Percentiles rank a stretch among this genome's conserved stretches.
These are phyloP conservation scores for Epichloe festucae DNA, from an alignment of 2,329 filamentous ascomycete genomes.

Conservation along the genomic window DNA sequence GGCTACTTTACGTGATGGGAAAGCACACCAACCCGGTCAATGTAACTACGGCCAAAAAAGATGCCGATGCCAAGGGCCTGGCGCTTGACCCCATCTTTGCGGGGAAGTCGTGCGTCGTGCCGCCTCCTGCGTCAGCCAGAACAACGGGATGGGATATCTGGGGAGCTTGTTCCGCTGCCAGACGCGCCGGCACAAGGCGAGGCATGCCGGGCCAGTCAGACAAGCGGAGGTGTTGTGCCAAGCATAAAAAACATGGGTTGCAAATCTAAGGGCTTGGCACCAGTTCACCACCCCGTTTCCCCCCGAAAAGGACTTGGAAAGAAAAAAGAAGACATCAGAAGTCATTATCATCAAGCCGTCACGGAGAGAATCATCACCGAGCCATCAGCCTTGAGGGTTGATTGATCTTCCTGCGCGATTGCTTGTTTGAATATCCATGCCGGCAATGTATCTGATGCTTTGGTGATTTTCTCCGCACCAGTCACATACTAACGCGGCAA, in stretches of 20 bases:
- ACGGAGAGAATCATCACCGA: too few relatives aligned
- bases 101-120: background rate
- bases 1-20: constrained; percentile 1
- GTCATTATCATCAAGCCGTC: too few relatives aligned
- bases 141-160: too few relatives aligned
- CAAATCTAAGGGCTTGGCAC: background rate
- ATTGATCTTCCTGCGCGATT: too few relatives aligned
- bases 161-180: constrained; percentile 1
- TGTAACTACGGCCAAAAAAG: background rate
- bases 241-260: background rate
- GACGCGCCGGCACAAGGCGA: constrained; percentile 6
- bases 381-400: too few relatives aligned
- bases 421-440: too few relatives aligned
- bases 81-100: constrained; percentile 2
- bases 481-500: background rate
- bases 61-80: background rate
- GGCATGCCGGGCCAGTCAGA: background rate
- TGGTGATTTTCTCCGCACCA: background rate
- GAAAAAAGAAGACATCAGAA: background rate
- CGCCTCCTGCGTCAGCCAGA: background rate
- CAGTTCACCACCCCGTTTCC: background rate
- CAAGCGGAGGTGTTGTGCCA: background rate
- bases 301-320: background rate
- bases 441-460: too few relatives aligned
- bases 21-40: background rate